phyloP scores from a whole-genome alignment of 139 green algal species.

The Micromonas pusilla region DNA sequence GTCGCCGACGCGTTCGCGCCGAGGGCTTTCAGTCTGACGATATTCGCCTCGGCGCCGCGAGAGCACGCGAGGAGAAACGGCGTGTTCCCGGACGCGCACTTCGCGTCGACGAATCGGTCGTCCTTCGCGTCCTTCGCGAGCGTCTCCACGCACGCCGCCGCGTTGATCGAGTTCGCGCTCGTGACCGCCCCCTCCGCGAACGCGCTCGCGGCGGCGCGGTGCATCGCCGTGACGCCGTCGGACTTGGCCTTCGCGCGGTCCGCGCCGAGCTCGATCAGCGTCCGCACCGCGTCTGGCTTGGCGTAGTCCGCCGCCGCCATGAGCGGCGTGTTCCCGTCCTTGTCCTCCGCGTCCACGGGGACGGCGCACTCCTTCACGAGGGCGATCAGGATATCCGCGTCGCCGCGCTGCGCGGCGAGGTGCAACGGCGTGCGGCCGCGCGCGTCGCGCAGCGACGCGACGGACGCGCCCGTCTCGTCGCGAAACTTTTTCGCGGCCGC shows the following conservation, averaged over 20 bases:
- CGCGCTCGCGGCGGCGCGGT: background rate
- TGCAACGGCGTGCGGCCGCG: constrained; percentile 1
- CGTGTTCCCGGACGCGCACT: background rate
- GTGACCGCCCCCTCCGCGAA: background rate
- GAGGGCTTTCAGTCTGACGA: background rate
- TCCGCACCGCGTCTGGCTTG: background rate
- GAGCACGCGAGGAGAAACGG: constrained; percentile 2
- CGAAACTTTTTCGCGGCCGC: background rate
- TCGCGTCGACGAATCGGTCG: background rate
- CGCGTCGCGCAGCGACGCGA: background rate
- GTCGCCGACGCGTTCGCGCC: background rate
- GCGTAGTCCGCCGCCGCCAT: background rate
- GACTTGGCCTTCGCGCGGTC: background rate
- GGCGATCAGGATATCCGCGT: background rate
- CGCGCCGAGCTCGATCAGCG: background rate
- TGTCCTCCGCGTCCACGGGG: constrained; percentile 2
- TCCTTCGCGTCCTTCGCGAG: background rate
- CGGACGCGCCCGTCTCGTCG: background rate
- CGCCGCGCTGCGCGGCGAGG: background rate
- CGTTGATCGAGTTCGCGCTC: background rate
- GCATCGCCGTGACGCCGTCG: background rate
- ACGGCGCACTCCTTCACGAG: background rate
- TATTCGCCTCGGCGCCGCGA: background rate
- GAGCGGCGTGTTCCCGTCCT: constrained; percentile 22
- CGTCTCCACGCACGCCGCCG: background rate